Evolutionary conservation across 192 early-diverging fungal species (phyloP), one percentile per base, ranked within the genome.

Genomic region (Umbelopsis sp.): DNA sequence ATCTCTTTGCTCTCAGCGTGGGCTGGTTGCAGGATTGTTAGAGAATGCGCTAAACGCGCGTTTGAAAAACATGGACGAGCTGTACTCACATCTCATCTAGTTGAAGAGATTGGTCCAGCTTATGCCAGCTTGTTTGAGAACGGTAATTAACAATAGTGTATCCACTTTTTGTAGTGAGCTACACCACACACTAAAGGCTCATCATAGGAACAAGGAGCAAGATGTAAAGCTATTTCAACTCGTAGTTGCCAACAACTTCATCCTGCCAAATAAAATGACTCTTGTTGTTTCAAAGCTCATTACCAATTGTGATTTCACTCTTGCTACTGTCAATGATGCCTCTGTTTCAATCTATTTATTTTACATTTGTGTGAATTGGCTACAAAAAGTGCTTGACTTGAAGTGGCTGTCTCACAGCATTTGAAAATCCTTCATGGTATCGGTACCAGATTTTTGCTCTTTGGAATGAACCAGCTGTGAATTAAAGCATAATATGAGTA

Each of bases 401-500:
- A 18, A 94, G 85, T 1, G 91, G 87, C 66, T 90, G 91, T 46
- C 92, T 84, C 25, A 97, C 94, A 13, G 95, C 95, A 74, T 97
- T 95, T 5, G 94, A 93, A 71, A 91, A 97, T 13, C 95, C 95
- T 76, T 97, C 95, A 69, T 95, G 91, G 73, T 86, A 96, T 74
- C 88, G 84, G 85, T 90, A 97, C 81, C 87, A 85, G 35, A 85
- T 71, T 35, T 75, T 75, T 27, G 69, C 66, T 33, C 74, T 74
- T 71, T 74, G 73, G 55, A 52, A 64, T 33, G 41, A 22, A 15
- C 22, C 15, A 45, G 22, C 45, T 35, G 30, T 22, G 16, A 8
- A 23, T 48, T 4, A 41, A 9, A 41, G 37, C 37, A 41, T 6
- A 6, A 41, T 30, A 30, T 64, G 22, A 44, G 45, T 25, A 33